Percentiles rank a stretch among this genome's conserved stretches.
phyloP scores from a whole-genome alignment of 805 yeast genomes.

The Suhomyces sp. region DNA sequence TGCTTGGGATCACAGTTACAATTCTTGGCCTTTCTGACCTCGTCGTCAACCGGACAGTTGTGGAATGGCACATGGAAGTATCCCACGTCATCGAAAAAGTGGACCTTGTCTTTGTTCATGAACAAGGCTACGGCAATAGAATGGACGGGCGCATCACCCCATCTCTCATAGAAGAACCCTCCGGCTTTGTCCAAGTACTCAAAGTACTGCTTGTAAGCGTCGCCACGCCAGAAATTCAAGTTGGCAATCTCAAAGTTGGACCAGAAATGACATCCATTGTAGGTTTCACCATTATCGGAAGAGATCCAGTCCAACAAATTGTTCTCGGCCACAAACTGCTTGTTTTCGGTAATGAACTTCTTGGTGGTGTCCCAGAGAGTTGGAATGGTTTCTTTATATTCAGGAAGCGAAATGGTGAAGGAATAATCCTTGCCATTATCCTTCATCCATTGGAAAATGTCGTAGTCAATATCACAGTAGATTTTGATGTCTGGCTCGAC shows the following conservation, averaged over 20 bases:
- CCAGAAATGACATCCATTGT: conserved; percentile 88
- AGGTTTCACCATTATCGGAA: conserved; percentile 63
- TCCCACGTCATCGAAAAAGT: conserved; percentile 80
- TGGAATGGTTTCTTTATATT: conserved; percentile 81
- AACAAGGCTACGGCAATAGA: conserved; percentile 83
- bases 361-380: conserved; percentile 79
- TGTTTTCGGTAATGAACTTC: conserved; percentile 59
- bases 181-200: conserved; percentile 74
- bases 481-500: conserved; percentile 84
- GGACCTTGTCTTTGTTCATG: conserved; percentile 65
- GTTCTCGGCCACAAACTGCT: conserved; percentile 58
- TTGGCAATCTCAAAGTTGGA: conserved; percentile 83
- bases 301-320: conserved; percentile 69
- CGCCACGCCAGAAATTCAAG: conserved; percentile 69
- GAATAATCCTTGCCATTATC: conserved; percentile 79
- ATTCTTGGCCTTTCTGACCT: conserved; percentile 52
- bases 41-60: conserved; percentile 71
- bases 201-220: conserved; percentile 69
- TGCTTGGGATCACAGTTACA: conserved; percentile 73
- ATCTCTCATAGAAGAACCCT: conserved; percentile 90
- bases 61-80: conserved; percentile 80
- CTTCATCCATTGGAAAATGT: conserved; percentile 80
- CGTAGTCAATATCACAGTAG: conserved; percentile 81
- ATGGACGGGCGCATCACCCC: conserved; percentile 96
- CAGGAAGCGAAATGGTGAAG: conserved; percentile 79